phyloP scores from a whole-genome alignment of 2,329 filamentous ascomycete species.

The Bipolaris victoriae region DNA sequence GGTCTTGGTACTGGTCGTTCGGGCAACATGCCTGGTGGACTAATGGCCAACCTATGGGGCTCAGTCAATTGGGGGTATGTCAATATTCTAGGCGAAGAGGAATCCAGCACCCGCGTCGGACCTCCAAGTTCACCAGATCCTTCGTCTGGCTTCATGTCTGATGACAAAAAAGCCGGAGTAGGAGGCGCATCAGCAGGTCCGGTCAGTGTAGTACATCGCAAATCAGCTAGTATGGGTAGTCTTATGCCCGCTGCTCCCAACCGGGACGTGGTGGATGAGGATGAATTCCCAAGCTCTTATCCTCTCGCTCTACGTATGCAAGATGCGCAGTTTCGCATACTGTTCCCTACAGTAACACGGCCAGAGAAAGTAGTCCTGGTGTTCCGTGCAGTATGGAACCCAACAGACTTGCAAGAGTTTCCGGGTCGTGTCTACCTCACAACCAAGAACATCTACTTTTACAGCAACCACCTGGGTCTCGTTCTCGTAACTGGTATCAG shows the following conservation, averaged over 20 bases:
- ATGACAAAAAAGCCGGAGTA: slow-evolving; percentile 24
- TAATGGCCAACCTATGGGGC: slow-evolving; percentile 94
- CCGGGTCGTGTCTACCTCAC: slow-evolving; percentile 89
- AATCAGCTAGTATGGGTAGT: slow-evolving; percentile 62
- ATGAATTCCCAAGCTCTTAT: slow-evolving; percentile 75
- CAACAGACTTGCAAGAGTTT: slow-evolving; percentile 76
- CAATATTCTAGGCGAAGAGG: slow-evolving; percentile 65
- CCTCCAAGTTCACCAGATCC: slow-evolving; percentile 44
- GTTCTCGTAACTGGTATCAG: slow-evolving; percentile 81
- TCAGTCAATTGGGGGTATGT: slow-evolving; percentile 80
- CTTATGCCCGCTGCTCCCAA: slow-evolving; percentile 30
- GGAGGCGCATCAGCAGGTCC: slow-evolving; percentile 23
- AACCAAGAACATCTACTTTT: slow-evolving; percentile 88
- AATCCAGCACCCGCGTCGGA: slow-evolving; percentile 41
- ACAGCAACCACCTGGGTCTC: slow-evolving; percentile 91
- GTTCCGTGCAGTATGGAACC: slow-evolving; percentile 89
- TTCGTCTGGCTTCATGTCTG: slow-evolving; percentile 27
- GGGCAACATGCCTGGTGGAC: slow-evolving; percentile 77
- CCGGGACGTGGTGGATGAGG: slow-evolving; percentile 38
- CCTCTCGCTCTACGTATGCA: slow-evolving; percentile 82
- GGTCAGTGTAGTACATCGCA: slow-evolving; percentile 54
- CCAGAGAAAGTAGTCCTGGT: slow-evolving; percentile 88
- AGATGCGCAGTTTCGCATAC: slow-evolving; percentile 88
- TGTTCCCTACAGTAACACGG: slow-evolving; percentile 80
- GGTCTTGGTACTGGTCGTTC: slow-evolving; percentile 67